phyloP scores from a whole-genome alignment of 2,329 filamentous ascomycete genomes.

The Alternaria novae-zelandiae region DNA sequence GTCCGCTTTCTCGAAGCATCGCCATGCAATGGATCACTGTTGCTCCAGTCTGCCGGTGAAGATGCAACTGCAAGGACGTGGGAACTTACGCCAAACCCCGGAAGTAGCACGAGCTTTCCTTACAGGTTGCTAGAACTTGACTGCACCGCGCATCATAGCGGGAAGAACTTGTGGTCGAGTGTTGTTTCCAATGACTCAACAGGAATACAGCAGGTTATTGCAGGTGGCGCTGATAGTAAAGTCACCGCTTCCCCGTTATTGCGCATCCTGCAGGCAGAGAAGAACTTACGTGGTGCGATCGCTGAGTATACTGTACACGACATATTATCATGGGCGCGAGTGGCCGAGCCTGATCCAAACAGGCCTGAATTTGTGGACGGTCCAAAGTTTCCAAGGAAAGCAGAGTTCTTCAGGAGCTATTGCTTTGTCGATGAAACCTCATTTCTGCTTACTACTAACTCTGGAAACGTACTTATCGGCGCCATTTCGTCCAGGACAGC shows the following conservation, averaged over 20 bases:
- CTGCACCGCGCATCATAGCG: slow-evolving; percentile 71
- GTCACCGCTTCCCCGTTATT: slow-evolving; percentile 46
- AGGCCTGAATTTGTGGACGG: background rate
- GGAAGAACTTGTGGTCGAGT: slow-evolving; percentile 88
- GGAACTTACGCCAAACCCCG: slow-evolving; percentile 47
- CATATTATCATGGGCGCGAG: slow-evolving; percentile 23
- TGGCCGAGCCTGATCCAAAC: background rate
- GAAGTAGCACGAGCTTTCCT: slow-evolving; percentile 1
- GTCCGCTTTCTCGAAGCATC: slow-evolving; percentile 67
- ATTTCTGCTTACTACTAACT: slow-evolving; percentile 65
- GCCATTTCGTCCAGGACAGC: slow-evolving; percentile 9
- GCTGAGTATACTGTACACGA: slow-evolving; percentile 37
- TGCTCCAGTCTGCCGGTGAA: slow-evolving; percentile 80
- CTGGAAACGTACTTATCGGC: slow-evolving; percentile 62
- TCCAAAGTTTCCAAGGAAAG: slow-evolving; percentile 30
- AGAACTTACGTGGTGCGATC: background rate
- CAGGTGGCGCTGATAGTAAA: slow-evolving; percentile 82
- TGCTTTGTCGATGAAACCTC: slow-evolving; percentile 63
- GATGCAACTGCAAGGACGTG: slow-evolving; percentile 80
- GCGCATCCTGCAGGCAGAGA: background rate
- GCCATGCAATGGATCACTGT: slow-evolving; percentile 46
- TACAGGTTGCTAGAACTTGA: slow-evolving; percentile 59
- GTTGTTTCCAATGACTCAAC: slow-evolving; percentile 7
- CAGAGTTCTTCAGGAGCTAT: slow-evolving; percentile 65
- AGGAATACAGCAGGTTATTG: slow-evolving; percentile 23